A percentile compares a stretch with the other conserved stretches of the same genome.
phyloP scores from a whole-genome alignment of 371 early-diverging fungal species.

The Apophysomyces trapeziformis region DNA sequence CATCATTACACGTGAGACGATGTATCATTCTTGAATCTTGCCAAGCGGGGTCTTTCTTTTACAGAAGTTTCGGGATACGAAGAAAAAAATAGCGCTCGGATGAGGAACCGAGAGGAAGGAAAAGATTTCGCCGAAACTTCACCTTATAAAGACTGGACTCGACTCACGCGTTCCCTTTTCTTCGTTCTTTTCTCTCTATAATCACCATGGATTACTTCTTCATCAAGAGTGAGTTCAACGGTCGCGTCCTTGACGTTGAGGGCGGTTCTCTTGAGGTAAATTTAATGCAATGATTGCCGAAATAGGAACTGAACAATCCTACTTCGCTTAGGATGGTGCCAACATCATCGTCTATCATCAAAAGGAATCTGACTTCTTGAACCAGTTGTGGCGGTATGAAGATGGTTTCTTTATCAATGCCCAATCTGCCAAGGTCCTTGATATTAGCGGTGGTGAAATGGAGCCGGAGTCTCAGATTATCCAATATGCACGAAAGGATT shows the following conservation, averaged over 20 bases:
- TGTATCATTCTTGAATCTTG: background rate
- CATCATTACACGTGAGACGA: background rate
- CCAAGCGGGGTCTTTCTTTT: background rate
- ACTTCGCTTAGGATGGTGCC: constrained; percentile 24
- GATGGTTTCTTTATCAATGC: constrained; percentile 39
- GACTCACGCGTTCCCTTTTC: too few relatives aligned
- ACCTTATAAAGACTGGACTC: background rate
- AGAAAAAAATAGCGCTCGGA: constrained; percentile 7
- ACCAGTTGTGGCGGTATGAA: constrained; percentile 39
- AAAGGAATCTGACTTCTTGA: constrained; percentile 22
- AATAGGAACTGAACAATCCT: too few relatives aligned
- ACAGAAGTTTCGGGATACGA: background rate
- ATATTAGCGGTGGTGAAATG: constrained; percentile 38
- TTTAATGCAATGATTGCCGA: background rate
- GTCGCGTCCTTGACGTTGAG: constrained; percentile 36
- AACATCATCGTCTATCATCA: constrained; percentile 32
- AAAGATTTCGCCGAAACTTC: background rate
- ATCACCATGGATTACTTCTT: constrained; percentile 3
- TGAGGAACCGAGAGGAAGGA: background rate
- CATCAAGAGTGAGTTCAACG: constrained; percentile 36
- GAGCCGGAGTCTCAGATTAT: constrained; percentile 30
- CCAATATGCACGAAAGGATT: constrained; percentile 35
- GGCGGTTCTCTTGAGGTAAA: constrained; percentile 32
- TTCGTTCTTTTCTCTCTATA: background rate
- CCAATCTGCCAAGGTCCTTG: constrained; percentile 38